Evolutionary conservation across 441 rosid species (phyloP).

Genomic region (Croton laevigatus): DNA sequence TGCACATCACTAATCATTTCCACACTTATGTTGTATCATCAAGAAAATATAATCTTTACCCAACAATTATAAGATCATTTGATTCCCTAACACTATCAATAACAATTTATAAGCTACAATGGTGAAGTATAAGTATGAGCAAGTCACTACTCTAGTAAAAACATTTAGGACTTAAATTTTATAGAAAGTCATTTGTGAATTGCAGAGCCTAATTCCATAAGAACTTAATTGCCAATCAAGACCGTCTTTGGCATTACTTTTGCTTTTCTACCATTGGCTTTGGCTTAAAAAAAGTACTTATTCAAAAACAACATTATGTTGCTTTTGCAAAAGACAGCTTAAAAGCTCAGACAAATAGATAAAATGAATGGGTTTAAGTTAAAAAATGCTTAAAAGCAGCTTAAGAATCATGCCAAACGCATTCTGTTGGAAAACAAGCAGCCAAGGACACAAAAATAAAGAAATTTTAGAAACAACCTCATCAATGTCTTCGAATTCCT

Average conservation of each 20-base stretch:
- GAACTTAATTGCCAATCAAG: no score
- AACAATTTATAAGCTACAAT: not conserved
- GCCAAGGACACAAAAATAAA: not conserved
- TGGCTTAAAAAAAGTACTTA: no score
- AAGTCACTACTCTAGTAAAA: not conserved
- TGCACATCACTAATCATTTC: not conserved
- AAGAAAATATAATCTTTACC: not conserved
- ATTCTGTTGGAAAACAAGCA: not conserved
- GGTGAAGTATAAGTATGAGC: not conserved
- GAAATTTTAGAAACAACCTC: slow-evolving; percentile 42
- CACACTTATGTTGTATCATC: not conserved
- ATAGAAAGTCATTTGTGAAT: not conserved
- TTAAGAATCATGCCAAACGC: not conserved
- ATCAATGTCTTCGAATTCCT: slow-evolving; percentile 41
- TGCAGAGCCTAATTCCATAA: no score
- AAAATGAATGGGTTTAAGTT: no score
- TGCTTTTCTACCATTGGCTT: no score
- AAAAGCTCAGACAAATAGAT: no score
- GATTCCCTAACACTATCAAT: not conserved
- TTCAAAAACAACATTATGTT: no score
- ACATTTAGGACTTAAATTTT: not conserved
- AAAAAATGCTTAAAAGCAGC: not conserved
- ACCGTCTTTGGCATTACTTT: no score
- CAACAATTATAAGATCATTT: not conserved
- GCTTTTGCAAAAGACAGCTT: no score